Percentiles rank a stretch among this genome's conserved stretches.
Evolutionary conservation across 345 rosid genomes (phyloP).

Genomic region (Streptanthus diversifolius): DNA sequence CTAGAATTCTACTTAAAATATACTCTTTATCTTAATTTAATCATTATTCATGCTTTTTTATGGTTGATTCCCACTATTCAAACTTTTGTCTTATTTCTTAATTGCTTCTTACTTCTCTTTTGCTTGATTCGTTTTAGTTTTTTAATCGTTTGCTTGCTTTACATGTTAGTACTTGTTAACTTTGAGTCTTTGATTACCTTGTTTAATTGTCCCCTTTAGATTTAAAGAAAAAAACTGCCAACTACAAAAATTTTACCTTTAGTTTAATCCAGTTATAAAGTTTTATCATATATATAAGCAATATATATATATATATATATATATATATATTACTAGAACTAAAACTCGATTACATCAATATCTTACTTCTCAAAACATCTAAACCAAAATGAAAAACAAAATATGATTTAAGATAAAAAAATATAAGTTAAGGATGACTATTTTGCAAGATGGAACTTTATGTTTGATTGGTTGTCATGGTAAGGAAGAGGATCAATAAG

Average conservation of each 20-base stretch:
- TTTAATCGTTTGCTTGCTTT: background rate
- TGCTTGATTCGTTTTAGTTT: background rate
- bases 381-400: background rate
- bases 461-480: slow-evolving; percentile 28
- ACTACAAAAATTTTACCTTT: background rate
- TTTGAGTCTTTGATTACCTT: background rate
- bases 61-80: background rate
- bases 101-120: background rate
- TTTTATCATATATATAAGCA: background rate
- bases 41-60: background rate
- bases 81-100: background rate
- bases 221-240: background rate
- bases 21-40: background rate
- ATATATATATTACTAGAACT: too few relatives aligned
- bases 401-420: background rate
- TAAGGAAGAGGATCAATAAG: slow-evolving; percentile 23
- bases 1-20: background rate
- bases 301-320: background rate
- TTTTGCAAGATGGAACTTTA: background rate
- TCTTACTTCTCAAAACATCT: background rate
- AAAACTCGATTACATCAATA: background rate
- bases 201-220: background rate
- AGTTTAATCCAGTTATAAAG: background rate
- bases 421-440: background rate
- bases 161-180: background rate